Percentiles rank a stretch among this genome's conserved stretches.
Conservation (phyloP, 768 basidiomycete species). For the Tulasnella calospora region DNA sequence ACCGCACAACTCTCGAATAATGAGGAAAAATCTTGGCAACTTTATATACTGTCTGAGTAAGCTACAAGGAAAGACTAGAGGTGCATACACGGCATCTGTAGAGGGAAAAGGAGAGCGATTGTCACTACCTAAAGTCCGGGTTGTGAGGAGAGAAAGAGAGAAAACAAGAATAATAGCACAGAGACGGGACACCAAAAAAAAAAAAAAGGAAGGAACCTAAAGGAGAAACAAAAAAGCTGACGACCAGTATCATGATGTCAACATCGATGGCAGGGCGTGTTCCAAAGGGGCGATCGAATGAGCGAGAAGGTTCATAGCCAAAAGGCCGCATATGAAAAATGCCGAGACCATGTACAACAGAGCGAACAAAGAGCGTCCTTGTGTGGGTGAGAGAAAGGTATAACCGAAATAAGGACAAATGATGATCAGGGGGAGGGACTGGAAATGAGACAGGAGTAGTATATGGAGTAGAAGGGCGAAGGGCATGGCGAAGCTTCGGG, state of each 20-base stretch:
- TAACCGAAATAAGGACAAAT: conserved; percentile 9
- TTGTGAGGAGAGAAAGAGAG: neutral
- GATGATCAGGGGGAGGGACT: neutral
- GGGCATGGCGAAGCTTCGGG: conserved; percentile 11
- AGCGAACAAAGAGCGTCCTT: neutral
- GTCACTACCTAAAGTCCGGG: conserved; percentile 11
- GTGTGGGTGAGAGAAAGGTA: neutral
- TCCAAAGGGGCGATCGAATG: neutral
- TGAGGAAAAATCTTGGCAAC: neutral
- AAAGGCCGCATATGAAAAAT: neutral
- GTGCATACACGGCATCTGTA: conserved; percentile 12
- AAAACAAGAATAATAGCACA: neutral
- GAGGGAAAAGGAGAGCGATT: neutral
- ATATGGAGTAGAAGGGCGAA: no score
- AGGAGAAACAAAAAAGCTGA: neutral
- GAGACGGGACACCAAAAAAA: neutral
- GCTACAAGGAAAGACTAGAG: conserved; percentile 13
- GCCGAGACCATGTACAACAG: conserved; percentile 5
- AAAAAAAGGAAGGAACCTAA: neutral
- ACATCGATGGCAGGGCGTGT: neutral
- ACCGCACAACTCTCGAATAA: neutral
- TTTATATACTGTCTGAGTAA: neutral
- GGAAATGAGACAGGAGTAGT: neutral
- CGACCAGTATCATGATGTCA: neutral
- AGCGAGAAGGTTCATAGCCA: neutral